Base-by-base conservation (phyloP, 2,329 filamentous ascomycete genomes). In the Cladosporium colombiae region DNA sequence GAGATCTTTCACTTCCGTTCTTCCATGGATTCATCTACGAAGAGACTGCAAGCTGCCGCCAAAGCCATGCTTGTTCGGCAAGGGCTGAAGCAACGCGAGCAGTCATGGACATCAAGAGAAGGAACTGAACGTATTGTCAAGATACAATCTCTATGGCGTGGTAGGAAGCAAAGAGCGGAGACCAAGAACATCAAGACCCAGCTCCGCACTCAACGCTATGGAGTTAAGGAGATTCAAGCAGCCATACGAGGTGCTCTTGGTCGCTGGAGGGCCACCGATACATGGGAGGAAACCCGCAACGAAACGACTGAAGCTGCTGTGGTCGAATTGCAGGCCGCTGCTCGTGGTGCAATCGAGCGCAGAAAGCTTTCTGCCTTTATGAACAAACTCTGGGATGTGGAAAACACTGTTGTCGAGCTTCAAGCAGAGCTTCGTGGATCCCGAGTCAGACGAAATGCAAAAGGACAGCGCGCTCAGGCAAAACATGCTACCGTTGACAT, bases 381-480 rank as follows among this genome's bases (percentile, higher is more conserved):
- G 94, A 90, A 97, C 72, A 79, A 85, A 33, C 84, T 99, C 3
- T 99, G 95, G 95, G 90, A 95, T 68, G 84, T 86, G 16, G 95
- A 99, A 77, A 84, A 89, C 27, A 83, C 85, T 76, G 78, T 99
- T 23, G 79, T 92, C 56, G 89, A 96, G 59, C 82, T 99, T 7
- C 95, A 99, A 77, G 88, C 93, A 14, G 88, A 89, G 52, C 83
- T 88, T 55, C 78, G 82, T 68, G 83, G 82, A 65, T 78, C 79
- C 14, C 69, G 83, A 21, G 74, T 80, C 65, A 77, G 83, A 66
- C 70, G 76, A 23, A 74, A 76, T 8, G 74, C 81, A 3, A 77
- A 76, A 52, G 73, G 78, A 74, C 84, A 89, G 72, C 84, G 93
- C 73, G 82, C 84, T 69, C 81, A 83, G 67, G 89, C 85, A 62